Percentiles rank a stretch among this genome's conserved stretches.
These are phyloP conservation scores for Fusarium protoensiforme DNA, from an alignment of 2,329 filamentous ascomycete genomes.

Conservation along the genomic window DNA sequence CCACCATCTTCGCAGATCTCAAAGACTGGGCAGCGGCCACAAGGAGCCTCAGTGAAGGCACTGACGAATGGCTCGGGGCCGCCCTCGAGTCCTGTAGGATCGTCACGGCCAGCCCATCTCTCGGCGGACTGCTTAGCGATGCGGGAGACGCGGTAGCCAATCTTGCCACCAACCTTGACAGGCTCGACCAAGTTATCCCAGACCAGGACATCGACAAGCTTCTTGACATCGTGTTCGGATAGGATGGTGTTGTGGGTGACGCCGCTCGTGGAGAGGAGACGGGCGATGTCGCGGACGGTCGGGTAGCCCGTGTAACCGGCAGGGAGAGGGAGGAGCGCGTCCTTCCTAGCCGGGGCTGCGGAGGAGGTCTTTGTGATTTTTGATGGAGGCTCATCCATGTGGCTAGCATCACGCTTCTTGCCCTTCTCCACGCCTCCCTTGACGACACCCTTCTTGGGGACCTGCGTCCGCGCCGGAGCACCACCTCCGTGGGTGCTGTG, in stretches of 20 bases:
- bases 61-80: constrained; percentile 66
- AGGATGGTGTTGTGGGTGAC: constrained; percentile 79
- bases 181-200: constrained; percentile 87
- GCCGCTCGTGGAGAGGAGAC: constrained; percentile 74
- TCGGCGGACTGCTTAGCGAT: constrained; percentile 58
- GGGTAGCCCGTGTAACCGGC: constrained; percentile 83
- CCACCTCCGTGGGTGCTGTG: constrained; percentile 54
- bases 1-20: constrained; percentile 92
- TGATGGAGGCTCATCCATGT: constrained; percentile 48
- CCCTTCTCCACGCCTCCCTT: constrained; percentile 59
- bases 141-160: constrained; percentile 65
- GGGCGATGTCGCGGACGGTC: constrained; percentile 81
- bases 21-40: constrained; percentile 92
- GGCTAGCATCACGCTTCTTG: constrained; percentile 62
- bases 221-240: constrained; percentile 80
- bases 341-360: constrained; percentile 42
- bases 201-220: constrained; percentile 87
- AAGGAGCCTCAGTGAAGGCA: constrained; percentile 88
- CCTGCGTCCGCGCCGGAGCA: constrained; percentile 51
- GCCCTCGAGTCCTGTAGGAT: constrained; percentile 49
- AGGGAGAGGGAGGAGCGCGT: constrained; percentile 63
- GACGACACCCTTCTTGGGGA: constrained; percentile 67
- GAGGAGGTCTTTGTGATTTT: constrained; percentile 43
- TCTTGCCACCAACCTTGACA: constrained; percentile 60
- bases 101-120: constrained; percentile 54